phyloP scores from a whole-genome alignment of 352 stramenopile genomes.

The Salisapilia sapeloensis region DNA sequence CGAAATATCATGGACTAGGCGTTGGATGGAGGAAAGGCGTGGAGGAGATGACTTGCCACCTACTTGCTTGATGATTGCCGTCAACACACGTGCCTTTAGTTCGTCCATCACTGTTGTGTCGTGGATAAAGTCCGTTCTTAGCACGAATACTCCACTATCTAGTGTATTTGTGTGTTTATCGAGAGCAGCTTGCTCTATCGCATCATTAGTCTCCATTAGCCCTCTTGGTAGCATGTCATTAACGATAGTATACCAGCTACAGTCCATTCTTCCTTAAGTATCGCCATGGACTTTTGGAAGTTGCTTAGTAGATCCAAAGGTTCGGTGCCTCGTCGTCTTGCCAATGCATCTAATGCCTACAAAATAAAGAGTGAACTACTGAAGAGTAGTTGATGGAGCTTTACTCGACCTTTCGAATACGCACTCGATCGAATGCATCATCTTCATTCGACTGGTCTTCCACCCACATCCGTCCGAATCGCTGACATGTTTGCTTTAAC shows the following conservation, averaged over 20 bases:
- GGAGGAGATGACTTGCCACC: constrained; percentile 40
- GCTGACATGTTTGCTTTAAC: constrained; percentile 47
- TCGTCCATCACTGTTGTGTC: constrained; percentile 47
- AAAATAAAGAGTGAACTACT: not conserved
- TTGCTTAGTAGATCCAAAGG: constrained; percentile 20
- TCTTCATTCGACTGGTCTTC: constrained; percentile 75
- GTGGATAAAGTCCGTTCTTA: constrained; percentile 20
- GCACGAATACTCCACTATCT: constrained; percentile 10
- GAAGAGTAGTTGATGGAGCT: not conserved
- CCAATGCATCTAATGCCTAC: constrained; percentile 29
- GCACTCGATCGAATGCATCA: constrained; percentile 56
- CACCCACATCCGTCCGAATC: constrained; percentile 58
- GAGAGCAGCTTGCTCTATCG: constrained; percentile 25
- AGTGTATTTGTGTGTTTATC: constrained; percentile 16
- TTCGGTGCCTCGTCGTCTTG: constrained; percentile 14
- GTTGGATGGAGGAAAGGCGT: constrained; percentile 26
- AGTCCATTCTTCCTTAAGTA: constrained; percentile 32
- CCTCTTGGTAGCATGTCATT: constrained; percentile 2
- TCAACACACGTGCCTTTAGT: constrained; percentile 39
- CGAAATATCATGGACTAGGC: constrained; percentile 23
- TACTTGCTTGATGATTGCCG: constrained; percentile 24
- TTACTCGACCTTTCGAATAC: constrained; percentile 50
- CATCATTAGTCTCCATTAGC: constrained; percentile 1
- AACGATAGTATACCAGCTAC: constrained; percentile 9
- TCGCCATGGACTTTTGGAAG: constrained; percentile 24